Conservation (phyloP, 306 rosid genomes). For the Prinsepia uniflora region DNA sequence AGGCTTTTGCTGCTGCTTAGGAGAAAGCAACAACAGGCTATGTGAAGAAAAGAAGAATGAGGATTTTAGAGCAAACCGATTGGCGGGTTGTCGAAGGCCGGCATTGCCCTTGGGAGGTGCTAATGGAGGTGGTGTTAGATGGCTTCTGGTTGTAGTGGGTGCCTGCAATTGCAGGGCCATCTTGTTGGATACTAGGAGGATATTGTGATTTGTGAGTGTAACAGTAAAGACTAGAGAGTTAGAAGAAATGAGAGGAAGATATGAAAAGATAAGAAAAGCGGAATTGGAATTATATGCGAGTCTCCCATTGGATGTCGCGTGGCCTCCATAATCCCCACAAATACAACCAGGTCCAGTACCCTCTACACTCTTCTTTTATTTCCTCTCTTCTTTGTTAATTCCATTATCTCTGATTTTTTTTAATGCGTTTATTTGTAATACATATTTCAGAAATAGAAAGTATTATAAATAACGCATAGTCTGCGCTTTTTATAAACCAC, state of each 20-base stretch:
- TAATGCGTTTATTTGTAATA: too few species aligned
- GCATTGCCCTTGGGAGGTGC: slow-evolving; percentile 36
- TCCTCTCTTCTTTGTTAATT: too few species aligned
- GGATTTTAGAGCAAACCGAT: slow-evolving; percentile 42
- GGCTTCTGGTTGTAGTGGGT: slow-evolving; percentile 28
- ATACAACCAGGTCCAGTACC: neutral
- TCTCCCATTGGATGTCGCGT: slow-evolving; percentile 22
- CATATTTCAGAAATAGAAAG: too few species aligned
- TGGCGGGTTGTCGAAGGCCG: slow-evolving; percentile 28
- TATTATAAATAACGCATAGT: too few species aligned
- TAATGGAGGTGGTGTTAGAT: slow-evolving; percentile 12
- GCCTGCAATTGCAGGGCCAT: slow-evolving; percentile 58
- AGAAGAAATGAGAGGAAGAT: slow-evolving; percentile 9
- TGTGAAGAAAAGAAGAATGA: slow-evolving; percentile 51
- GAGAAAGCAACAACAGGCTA: slow-evolving; percentile 32
- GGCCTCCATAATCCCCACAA: slow-evolving; percentile 30
- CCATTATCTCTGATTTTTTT: too few species aligned
- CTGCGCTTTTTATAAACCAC: too few species aligned
- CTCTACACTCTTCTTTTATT: slow-evolving; percentile 6
- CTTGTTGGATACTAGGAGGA: neutral
- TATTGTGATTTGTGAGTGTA: neutral
- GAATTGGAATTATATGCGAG: neutral
- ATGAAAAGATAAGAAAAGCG: slow-evolving; percentile 24
- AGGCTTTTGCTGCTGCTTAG: slow-evolving; percentile 21
- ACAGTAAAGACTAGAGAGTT: neutral